These are phyloP conservation scores for Aspergillus sp. DNA, from an alignment of 2,329 filamentous ascomycete genomes.

Conservation along the genomic window DNA sequence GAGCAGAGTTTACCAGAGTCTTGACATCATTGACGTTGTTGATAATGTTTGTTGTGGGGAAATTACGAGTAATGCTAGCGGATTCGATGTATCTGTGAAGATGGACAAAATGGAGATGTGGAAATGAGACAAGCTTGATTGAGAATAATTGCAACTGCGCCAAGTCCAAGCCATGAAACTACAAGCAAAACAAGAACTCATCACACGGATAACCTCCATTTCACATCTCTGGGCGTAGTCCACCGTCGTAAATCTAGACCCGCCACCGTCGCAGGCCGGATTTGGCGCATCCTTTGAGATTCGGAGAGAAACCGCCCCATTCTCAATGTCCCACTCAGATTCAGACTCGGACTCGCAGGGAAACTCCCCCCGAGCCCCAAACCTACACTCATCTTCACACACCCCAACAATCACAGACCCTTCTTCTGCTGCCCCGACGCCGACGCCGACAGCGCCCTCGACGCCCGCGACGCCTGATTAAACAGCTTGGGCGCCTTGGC, in stretches of 20 bases:
- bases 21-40: background rate
- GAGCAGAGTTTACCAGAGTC: background rate
- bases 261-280: background rate
- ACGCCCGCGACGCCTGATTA: background rate
- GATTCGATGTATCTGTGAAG: background rate
- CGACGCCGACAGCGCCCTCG: background rate
- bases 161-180: too few species aligned
- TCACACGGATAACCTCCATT: background rate
- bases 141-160: background rate
- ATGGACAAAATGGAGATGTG: background rate
- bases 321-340: too few species aligned
- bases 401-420: background rate
- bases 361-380: background rate
- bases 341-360: background rate
- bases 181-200: background rate
- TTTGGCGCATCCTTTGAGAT: background rate
- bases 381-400: background rate
- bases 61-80: background rate
- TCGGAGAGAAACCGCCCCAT: background rate
- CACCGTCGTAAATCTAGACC: background rate
- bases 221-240: background rate
- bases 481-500: constrained; percentile 6
- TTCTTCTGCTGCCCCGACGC: background rate
- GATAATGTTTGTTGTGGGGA: background rate
- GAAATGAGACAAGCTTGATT: background rate